Evolutionary conservation across 164 flowering plant species (phyloP).

Genomic region (Liquidambar formosana): DNA sequence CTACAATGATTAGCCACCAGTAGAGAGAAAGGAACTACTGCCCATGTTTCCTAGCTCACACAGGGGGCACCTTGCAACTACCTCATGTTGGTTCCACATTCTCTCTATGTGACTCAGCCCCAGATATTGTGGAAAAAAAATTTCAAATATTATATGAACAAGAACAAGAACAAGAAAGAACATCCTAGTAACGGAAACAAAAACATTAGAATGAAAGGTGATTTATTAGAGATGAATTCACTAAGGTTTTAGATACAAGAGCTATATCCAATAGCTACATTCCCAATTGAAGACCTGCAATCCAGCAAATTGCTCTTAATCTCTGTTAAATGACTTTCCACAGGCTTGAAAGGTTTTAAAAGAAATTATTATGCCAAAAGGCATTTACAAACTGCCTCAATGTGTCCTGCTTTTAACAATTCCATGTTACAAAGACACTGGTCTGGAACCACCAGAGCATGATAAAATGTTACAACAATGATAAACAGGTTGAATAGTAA

Average conservation of each 20-base stretch:
- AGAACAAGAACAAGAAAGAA: not conserved
- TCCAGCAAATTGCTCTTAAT: not conserved
- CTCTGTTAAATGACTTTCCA: slow-evolving; percentile 7
- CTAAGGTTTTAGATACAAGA: not conserved
- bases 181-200: not conserved
- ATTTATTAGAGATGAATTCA: not conserved
- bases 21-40: too few species aligned
- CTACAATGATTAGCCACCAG: too few species aligned
- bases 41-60: too few species aligned
- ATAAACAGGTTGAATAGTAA: not conserved
- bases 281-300: not conserved
- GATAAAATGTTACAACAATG: slow-evolving; percentile 16
- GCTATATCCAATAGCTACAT: not conserved
- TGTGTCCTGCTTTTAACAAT: slow-evolving; percentile 11
- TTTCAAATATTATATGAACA: too few species aligned
- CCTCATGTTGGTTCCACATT: too few species aligned
- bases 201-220: not conserved
- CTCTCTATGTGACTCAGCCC: too few species aligned
- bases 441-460: slow-evolving; percentile 34
- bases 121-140: too few species aligned
- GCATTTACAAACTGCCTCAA: not conserved
- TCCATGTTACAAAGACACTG: slow-evolving; percentile 12
- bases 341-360: not conserved
- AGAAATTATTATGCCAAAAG: slow-evolving; percentile 3
- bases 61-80: too few species aligned